These are phyloP conservation scores for Penicillium argentinense DNA, from an alignment of 495 filamentous ascomycete genomes.

Conservation along the genomic window DNA sequence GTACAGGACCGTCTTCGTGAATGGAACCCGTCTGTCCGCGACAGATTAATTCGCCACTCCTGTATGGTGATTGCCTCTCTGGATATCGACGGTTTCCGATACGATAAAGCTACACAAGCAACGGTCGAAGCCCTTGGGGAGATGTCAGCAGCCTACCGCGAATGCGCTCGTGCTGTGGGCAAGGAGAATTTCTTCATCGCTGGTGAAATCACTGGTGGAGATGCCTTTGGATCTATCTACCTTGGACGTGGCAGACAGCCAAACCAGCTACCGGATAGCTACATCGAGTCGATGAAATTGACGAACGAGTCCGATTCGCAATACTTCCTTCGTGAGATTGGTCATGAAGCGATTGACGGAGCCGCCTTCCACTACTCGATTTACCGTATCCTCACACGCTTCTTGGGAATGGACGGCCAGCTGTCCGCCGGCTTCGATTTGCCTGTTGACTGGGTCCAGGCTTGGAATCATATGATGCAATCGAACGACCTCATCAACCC, in stretches of 20 bases:
- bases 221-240: conserved; percentile 63
- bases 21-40: conserved; percentile 60
- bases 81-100: conserved; percentile 68
- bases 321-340: conserved; percentile 57
- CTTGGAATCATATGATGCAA: conserved; percentile 59
- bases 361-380: conserved; percentile 71
- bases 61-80: conserved; percentile 62
- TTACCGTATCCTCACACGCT: conserved; percentile 64
- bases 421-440: conserved; percentile 59
- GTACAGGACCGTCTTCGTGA: conserved; percentile 75
- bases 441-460: conserved; percentile 55
- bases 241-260: conserved; percentile 64
- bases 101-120: conserved; percentile 66
- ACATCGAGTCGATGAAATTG: conserved; percentile 43
- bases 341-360: conserved; percentile 60
- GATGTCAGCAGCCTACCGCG: conserved; percentile 52
- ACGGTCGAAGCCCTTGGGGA: conserved; percentile 63
- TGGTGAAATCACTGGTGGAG: conserved; percentile 66
- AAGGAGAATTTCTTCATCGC: conserved; percentile 67
- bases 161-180: conserved; percentile 53
- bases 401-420: conserved; percentile 64
- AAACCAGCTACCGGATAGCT: conserved; percentile 38
- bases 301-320: conserved; percentile 45
- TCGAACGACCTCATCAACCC: conserved; percentile 66
- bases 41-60: conserved; percentile 61